Percentiles rank a stretch among this genome's conserved stretches.
Conservation (phyloP, 441 rosid species). For the Theobroma grandiflorum region DNA sequence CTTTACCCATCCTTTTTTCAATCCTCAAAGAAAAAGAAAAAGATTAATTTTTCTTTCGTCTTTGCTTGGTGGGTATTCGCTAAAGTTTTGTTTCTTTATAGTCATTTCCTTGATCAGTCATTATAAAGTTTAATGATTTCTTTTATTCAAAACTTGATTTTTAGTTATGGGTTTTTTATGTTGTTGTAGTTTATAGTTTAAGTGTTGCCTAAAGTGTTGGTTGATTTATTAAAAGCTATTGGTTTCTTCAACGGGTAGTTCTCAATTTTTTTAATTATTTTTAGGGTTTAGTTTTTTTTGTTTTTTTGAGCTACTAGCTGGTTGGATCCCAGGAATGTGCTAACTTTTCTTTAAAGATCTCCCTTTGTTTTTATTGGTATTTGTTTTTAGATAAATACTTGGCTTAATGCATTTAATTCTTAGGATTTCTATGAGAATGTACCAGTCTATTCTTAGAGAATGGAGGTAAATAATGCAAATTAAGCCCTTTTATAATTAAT, state of each 20-base stretch:
- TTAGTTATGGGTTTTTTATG: neutral
- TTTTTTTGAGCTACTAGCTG: conserved; percentile 18
- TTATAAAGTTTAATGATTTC: conserved; percentile 27
- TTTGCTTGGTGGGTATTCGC: conserved; percentile 10
- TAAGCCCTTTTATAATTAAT: conserved; percentile 12
- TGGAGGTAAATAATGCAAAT: neutral
- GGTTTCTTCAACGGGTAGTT: conserved; percentile 29
- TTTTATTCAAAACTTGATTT: neutral
- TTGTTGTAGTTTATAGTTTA: conserved; percentile 7
- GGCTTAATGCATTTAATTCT: neutral
- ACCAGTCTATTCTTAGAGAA: neutral
- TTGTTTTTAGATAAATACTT: neutral
- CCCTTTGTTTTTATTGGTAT: neutral
- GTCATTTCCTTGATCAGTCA: conserved; percentile 29
- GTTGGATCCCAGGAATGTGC: conserved; percentile 38
- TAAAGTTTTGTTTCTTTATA: neutral
- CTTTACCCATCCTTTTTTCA: conserved; percentile 8
- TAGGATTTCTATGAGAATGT: conserved; percentile 27
- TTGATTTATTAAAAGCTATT: conserved; percentile 25
- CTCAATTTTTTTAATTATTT: conserved; percentile 11
- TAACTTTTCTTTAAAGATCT: conserved; percentile 30
- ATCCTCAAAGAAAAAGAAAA: neutral
- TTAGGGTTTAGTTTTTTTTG: conserved; percentile 44
- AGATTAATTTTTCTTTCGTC: neutral
- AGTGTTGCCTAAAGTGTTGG: conserved; percentile 26